Conservation (phyloP, 345 rosid species). For the Euphorbia pulcherrima region DNA sequence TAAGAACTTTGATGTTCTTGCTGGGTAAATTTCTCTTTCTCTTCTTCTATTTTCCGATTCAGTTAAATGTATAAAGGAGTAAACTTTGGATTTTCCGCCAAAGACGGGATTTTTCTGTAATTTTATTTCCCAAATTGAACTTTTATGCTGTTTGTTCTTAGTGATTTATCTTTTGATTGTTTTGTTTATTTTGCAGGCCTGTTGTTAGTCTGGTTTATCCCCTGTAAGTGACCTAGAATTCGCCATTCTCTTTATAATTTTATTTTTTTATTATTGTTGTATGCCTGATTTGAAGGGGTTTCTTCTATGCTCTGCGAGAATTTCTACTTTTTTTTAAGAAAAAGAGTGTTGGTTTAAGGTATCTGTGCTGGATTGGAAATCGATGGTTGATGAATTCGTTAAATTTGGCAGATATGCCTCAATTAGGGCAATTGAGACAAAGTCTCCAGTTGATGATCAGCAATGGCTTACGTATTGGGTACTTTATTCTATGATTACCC, state of each 20-base stretch:
- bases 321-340: not conserved
- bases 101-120: no score
- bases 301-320: not conserved
- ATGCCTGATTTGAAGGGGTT: not conserved
- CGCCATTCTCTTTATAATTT: not conserved
- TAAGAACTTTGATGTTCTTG: conserved; percentile 81
- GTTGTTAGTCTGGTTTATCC: conserved; percentile 87
- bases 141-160: not conserved
- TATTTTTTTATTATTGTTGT: not conserved
- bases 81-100: not conserved
- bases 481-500: conserved; percentile 79
- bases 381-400: conserved; percentile 12
- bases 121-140: no score
- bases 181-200: conserved; percentile 59
- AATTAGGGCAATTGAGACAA: conserved; percentile 78
- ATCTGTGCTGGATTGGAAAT: not conserved
- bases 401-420: conserved; percentile 65
- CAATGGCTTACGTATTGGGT: conserved; percentile 98
- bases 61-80: not conserved
- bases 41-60: not conserved
- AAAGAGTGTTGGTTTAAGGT: not conserved
- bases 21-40: conserved; percentile 50
- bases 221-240: conserved; percentile 52
- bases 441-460: conserved; percentile 72
- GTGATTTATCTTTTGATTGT: conserved; percentile 2